Conservation (phyloP, 805 yeast species). For the Candida caryicola region DNA sequence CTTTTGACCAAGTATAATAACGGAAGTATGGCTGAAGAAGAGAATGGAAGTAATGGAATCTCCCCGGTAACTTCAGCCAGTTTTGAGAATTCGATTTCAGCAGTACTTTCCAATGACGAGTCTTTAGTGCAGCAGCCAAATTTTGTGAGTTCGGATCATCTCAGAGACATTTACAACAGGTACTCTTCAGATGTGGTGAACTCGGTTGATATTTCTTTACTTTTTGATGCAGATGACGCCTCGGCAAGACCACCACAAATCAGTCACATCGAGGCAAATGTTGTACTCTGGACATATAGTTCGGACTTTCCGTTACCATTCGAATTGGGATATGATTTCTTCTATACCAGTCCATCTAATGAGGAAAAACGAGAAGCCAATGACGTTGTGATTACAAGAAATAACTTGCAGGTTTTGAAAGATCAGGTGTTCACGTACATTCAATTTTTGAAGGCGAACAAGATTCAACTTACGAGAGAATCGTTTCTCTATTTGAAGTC, state of each 20-base stretch:
- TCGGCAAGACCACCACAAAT: constrained; percentile 32
- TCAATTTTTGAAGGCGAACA: constrained; percentile 33
- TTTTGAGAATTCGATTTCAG: constrained; percentile 1
- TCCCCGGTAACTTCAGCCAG: constrained; percentile 1
- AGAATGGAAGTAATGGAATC: neutral
- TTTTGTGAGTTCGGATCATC: constrained; percentile 16
- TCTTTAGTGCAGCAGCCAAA: constrained; percentile 15
- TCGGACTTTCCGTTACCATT: constrained; percentile 42
- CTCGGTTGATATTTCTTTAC: constrained; percentile 25
- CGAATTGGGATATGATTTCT: constrained; percentile 39
- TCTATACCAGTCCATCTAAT: constrained; percentile 28
- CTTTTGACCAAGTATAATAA: constrained; percentile 36
- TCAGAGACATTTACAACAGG: constrained; percentile 32
- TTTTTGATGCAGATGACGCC: constrained; percentile 24
- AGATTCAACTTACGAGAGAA: constrained; percentile 29
- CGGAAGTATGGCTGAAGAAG: constrained; percentile 13
- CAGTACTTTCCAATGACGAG: constrained; percentile 5
- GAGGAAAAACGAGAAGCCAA: constrained; percentile 19
- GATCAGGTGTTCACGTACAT: constrained; percentile 33
- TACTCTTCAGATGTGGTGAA: constrained; percentile 19
- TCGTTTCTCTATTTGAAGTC: constrained; percentile 38
- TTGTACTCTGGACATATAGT: constrained; percentile 40
- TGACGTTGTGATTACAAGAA: constrained; percentile 30
- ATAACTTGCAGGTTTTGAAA: constrained; percentile 34
- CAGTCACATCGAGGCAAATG: constrained; percentile 30